A percentile compares a stretch with the other conserved stretches of the same genome.
These are phyloP conservation scores for Rhynchosporium secalis DNA, from an alignment of 2,329 filamentous ascomycete genomes.

Conservation along the genomic window DNA sequence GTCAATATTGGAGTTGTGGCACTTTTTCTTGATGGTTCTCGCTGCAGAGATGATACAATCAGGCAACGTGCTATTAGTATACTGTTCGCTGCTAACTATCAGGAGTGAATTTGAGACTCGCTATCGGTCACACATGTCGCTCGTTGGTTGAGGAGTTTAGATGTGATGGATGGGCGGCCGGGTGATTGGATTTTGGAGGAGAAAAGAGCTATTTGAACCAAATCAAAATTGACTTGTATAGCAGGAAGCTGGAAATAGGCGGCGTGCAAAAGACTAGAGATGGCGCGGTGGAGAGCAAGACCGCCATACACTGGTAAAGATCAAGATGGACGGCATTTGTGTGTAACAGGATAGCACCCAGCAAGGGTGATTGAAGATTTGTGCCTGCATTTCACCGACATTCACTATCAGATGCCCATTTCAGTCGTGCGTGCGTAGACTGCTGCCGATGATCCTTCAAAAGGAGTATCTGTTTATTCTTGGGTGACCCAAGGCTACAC, in stretches of 20 bases:
- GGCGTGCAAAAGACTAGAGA: slow-evolving; percentile 20
- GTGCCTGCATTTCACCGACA: not conserved
- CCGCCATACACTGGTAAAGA: slow-evolving; percentile 16
- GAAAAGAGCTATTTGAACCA: slow-evolving; percentile 22
- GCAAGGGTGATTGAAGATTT: not conserved
- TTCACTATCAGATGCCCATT: not conserved
- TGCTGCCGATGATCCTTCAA: not conserved
- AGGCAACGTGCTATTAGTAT: slow-evolving; percentile 25
- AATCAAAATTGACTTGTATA: slow-evolving; percentile 22
- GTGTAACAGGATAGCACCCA: not conserved
- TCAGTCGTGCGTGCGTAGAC: not conserved
- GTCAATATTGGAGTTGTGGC: slow-evolving; percentile 25
- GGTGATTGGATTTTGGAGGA: slow-evolving; percentile 20
- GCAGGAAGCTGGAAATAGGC: slow-evolving; percentile 15
- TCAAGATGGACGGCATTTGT: not conserved
- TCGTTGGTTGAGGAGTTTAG: slow-evolving; percentile 24
- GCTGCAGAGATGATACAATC: slow-evolving; percentile 19
- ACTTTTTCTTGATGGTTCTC: slow-evolving; percentile 23
- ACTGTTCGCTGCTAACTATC: slow-evolving; percentile 16
- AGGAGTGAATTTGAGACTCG: slow-evolving; percentile 26
- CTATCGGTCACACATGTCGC: slow-evolving; percentile 22
- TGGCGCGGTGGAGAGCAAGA: slow-evolving; percentile 11
- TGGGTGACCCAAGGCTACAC: not conserved
- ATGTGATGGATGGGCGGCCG: slow-evolving; percentile 11
- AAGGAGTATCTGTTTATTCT: not conserved